These are phyloP conservation scores for Phoma herbarum DNA, from an alignment of 2,329 filamentous ascomycete genomes.

Conservation along the genomic window DNA sequence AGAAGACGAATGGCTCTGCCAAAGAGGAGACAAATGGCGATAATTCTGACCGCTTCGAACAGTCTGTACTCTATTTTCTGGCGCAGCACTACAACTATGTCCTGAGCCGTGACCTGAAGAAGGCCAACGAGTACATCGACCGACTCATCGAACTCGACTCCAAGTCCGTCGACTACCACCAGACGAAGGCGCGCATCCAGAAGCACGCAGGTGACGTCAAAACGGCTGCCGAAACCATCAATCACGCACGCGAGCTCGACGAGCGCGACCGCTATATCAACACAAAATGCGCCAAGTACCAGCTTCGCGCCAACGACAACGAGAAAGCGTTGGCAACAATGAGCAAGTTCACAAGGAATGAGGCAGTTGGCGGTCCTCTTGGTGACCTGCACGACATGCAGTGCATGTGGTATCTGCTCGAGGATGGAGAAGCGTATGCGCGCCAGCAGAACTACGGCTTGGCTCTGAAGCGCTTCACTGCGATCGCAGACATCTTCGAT, in stretches of 20 bases:
- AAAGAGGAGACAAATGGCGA: constrained; percentile 62
- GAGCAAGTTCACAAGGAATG: constrained; percentile 91
- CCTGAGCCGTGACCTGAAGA: constrained; percentile 81
- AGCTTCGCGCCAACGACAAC: constrained; percentile 89
- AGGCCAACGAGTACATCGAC: constrained; percentile 83
- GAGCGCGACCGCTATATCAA: constrained; percentile 96
- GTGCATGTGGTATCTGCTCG: constrained; percentile 94
- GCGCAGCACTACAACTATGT: constrained; percentile 97
- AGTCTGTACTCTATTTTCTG: constrained; percentile 88
- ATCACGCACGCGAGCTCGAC: constrained; percentile 84
- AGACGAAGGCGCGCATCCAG: constrained; percentile 94
- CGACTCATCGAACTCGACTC: constrained; percentile 82
- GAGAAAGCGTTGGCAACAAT: constrained; percentile 87
- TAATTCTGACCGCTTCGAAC: constrained; percentile 68
- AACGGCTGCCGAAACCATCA: constrained; percentile 87
- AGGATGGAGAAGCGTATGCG: constrained; percentile 90
- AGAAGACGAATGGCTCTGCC: constrained; percentile 60
- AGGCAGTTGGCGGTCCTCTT: constrained; percentile 85
- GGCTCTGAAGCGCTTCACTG: constrained; percentile 90
- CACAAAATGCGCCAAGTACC: constrained; percentile 97
- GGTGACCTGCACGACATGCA: constrained; percentile 97
- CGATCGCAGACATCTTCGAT: constrained; percentile 92
- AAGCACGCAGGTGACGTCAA: constrained; percentile 85
- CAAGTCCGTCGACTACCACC: constrained; percentile 86
- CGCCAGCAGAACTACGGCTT: constrained; percentile 83